Conservation (phyloP, 805 yeast species). For the Nakazawaea anatomiae region DNA sequence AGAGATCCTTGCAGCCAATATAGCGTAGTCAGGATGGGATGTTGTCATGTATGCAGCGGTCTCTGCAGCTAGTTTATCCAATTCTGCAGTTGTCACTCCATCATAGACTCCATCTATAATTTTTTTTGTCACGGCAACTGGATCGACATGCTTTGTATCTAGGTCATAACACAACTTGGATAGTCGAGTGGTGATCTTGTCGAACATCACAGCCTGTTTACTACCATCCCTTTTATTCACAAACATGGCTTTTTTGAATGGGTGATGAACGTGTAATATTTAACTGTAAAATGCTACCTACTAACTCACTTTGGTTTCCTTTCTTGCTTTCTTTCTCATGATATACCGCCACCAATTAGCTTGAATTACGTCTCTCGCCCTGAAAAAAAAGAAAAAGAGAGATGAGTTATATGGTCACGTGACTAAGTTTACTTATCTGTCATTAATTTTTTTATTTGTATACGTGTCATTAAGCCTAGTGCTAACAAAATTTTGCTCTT, state of each 20-base stretch:
- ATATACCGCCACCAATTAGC: too few relatives aligned
- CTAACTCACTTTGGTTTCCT: too few relatives aligned
- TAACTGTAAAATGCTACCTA: too few relatives aligned
- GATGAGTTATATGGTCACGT: not conserved
- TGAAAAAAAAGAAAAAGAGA: not conserved
- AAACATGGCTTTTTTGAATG: conserved; percentile 43
- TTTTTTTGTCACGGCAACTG: conserved; percentile 92
- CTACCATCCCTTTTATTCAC: conserved; percentile 92
- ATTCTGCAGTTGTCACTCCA: conserved; percentile 91
- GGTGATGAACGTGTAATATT: not conserved
- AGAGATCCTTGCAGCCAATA: conserved; percentile 92
- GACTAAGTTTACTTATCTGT: not conserved
- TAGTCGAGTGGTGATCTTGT: conserved; percentile 93
- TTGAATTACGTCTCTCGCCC: too few relatives aligned
- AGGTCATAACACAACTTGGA: conserved; percentile 92
- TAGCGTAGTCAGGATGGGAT: conserved; percentile 95
- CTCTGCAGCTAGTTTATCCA: conserved; percentile 81
- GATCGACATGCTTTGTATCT: conserved; percentile 87
- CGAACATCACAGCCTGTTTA: conserved; percentile 90
- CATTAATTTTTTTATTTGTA: too few relatives aligned
- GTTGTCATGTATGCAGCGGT: conserved; percentile 98
- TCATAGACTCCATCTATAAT: conserved; percentile 95
- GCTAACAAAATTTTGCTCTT: not conserved
- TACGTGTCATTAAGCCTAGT: not conserved
- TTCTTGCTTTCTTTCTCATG: too few relatives aligned